A percentile compares a stretch with the other conserved stretches of the same genome.
Conservation (phyloP, 1,284 basidiomycete genomes). For the Tilletia setariae region DNA sequence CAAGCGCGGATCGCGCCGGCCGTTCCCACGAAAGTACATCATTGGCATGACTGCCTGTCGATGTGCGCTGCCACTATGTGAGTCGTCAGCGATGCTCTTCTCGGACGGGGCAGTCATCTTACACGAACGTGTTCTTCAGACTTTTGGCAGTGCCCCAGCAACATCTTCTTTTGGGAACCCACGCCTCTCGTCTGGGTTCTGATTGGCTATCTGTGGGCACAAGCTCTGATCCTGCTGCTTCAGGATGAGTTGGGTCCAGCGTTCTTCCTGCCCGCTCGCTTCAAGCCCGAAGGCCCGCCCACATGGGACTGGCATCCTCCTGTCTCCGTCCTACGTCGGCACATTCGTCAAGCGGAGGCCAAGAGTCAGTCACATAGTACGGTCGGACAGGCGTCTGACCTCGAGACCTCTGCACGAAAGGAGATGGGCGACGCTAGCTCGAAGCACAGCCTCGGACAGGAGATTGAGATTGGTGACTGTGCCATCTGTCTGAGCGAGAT, state of each 20-base stretch:
- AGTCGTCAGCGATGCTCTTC: not conserved
- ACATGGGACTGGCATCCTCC: slow-evolving; percentile 53
- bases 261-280: slow-evolving; percentile 45
- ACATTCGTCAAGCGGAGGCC: slow-evolving; percentile 23
- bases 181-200: slow-evolving; percentile 44
- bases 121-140: slow-evolving; percentile 18
- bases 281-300: slow-evolving; percentile 20
- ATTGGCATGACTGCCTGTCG: slow-evolving; percentile 47
- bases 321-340: slow-evolving; percentile 19
- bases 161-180: slow-evolving; percentile 45
- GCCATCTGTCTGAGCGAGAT: slow-evolving; percentile 51
- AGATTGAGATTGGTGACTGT: slow-evolving; percentile 38
- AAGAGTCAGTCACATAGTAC: slow-evolving; percentile 2
- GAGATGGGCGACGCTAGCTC: not conserved
- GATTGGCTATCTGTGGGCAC: slow-evolving; percentile 23
- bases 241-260: slow-evolving; percentile 43
- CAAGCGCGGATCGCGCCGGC: slow-evolving; percentile 35
- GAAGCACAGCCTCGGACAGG: not conserved
- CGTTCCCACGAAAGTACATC: slow-evolving; percentile 40
- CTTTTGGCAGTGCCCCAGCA: slow-evolving; percentile 45
- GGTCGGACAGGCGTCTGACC: slow-evolving; percentile 15
- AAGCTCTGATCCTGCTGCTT: slow-evolving; percentile 40
- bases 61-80: slow-evolving; percentile 46
- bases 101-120: not conserved
- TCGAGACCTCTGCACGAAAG: slow-evolving; percentile 20